These are phyloP conservation scores for Fusarium palustre DNA, from an alignment of 2,329 filamentous ascomycete genomes.

Conservation along the genomic window DNA sequence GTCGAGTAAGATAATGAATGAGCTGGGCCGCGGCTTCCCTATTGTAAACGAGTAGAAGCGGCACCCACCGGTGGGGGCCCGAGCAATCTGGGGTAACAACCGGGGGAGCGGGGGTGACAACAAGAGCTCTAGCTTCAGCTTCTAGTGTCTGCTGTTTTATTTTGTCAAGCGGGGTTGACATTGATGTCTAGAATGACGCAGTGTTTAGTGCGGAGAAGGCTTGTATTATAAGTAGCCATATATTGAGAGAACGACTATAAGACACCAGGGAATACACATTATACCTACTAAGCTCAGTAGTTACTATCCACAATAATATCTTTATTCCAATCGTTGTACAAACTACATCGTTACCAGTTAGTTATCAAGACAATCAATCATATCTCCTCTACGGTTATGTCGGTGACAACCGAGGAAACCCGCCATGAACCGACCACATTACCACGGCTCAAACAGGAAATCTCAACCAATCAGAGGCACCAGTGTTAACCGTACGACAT, in stretches of 20 bases:
- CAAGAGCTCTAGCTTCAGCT: constrained; percentile 4
- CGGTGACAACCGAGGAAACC: constrained; percentile 52
- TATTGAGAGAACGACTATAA: not conserved
- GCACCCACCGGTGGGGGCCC: constrained; percentile 23
- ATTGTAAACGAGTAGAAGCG: constrained; percentile 43
- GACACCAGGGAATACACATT: not conserved
- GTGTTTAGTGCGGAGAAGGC: constrained; percentile 27
- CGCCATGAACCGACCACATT: constrained; percentile 44
- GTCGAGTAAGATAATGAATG: constrained; percentile 13
- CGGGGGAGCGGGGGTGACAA: constrained; percentile 41
- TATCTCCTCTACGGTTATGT: constrained; percentile 10
- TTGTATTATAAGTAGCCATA: not conserved
- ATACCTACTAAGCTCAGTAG: not conserved
- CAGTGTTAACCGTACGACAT: constrained; percentile 29
- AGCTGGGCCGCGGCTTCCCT: constrained; percentile 43
- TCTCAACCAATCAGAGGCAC: constrained; percentile 26
- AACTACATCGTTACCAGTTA: not conserved
- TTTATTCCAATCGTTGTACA: not conserved
- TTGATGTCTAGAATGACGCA: constrained; percentile 7
- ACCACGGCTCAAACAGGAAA: constrained; percentile 27
- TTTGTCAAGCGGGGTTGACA: constrained; percentile 39
- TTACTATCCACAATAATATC: too few species aligned
- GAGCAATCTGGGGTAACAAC: constrained; percentile 45
- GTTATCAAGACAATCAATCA: not conserved
- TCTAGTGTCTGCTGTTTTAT: constrained; percentile 16